Evolutionary conservation across 1,284 basidiomycete genomes (phyloP), one percentile per base, ranked within the genome.

Genomic region (Ceratobasidium theobromae): DNA sequence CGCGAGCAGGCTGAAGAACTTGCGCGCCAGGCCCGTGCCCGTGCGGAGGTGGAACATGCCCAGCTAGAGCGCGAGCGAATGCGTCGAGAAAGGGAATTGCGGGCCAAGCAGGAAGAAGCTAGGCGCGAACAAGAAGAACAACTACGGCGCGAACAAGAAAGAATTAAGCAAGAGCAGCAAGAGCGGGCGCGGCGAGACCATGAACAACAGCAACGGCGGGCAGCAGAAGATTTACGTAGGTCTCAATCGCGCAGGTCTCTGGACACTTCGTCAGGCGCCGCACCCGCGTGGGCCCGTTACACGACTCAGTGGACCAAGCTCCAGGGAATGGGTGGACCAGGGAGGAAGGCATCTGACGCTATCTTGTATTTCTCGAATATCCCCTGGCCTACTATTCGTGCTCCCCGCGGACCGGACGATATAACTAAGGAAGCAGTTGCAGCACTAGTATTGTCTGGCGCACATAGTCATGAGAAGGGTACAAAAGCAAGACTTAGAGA

Each of bases 321-420:
- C 30, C 46, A 51, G 28, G 48, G 58, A 18, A 51, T 46, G 32
- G 58, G 58, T 16, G 58, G 18, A 1, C 14, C 46, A 11, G 58
- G 58, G 9, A 60, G 35, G 27, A 45, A 35, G 21, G 18, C 35
- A 4, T 35, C 45, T 18, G 57, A 60, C 16, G 46, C 46, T n/a
- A 51, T 62, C 9, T 23, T 62, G 8, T 51, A 40, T 21, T 62
- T 62, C 28, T 51, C 46, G 4, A 51, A 62, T 30, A 62, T 62
- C 23, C 58, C 58, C 52, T 62, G 58, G 58, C 58, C 58, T 18
- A 62, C 58, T 5, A 28, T 62, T 25, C 46, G 46, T n/a, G n/a
- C 58, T 1, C 58, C 58, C 25, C 46, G 46, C 2, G n/a, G 23
- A 18, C 58, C 58, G 2, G 46, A 51, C 21, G 46, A 51, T 12